Conservation (phyloP, 352 stramenopile species). For the Lagenidium giganteum region DNA sequence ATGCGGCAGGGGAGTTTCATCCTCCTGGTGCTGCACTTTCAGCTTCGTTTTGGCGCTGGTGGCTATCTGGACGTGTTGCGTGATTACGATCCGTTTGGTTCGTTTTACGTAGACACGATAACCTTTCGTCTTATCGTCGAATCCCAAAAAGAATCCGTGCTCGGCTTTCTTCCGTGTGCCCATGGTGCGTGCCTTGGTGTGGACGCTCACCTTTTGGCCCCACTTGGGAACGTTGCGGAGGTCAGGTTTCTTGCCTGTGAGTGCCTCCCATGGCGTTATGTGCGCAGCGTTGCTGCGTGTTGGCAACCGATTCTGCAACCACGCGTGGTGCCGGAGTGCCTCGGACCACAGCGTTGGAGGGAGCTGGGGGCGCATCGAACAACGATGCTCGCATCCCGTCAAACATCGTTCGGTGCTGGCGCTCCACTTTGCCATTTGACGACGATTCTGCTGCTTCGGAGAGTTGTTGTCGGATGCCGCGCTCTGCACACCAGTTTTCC, state of each 20-base stretch:
- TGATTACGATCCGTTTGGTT: not conserved
- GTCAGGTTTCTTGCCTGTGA: not conserved
- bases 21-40: too few species aligned
- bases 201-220: not conserved
- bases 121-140: not conserved
- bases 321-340: too few species aligned
- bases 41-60: too few species aligned
- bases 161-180: not conserved
- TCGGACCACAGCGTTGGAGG: not conserved
- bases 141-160: not conserved
- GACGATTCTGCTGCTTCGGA: slow-evolving; percentile 1
- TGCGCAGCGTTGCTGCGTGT: not conserved
- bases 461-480: not conserved
- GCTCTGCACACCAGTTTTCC: not conserved
- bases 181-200: not conserved
- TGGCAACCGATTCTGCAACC: not conserved
- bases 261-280: not conserved
- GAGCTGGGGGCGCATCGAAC: not conserved
- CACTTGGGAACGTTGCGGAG: not conserved
- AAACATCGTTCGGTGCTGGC: slow-evolving; percentile 1
- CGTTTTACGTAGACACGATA: not conserved
- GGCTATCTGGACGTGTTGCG: too few species aligned
- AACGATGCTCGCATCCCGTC: not conserved
- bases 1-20: too few species aligned
- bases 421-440: slow-evolving; percentile 6